phyloP scores from a whole-genome alignment of 1,284 basidiomycete species.

The Cutaneotrichosporon cutaneum region DNA sequence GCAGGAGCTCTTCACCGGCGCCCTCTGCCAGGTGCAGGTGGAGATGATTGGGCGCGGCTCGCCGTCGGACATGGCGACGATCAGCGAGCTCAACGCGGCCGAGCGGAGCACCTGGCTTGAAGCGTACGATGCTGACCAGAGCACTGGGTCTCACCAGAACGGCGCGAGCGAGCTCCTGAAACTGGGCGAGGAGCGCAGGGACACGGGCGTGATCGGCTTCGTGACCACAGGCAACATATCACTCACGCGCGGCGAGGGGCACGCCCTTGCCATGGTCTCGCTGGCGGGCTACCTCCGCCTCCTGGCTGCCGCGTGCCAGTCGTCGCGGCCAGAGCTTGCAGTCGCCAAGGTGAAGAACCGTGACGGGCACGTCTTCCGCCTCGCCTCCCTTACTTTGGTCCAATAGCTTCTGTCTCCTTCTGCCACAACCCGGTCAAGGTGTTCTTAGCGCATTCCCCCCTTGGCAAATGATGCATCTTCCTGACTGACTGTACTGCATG shows the following conservation, averaged over 20 bases:
- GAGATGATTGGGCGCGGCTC: conserved; percentile 65
- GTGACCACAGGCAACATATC: conserved; percentile 77
- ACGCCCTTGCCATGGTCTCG: conserved; percentile 69
- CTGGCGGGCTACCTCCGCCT: conserved; percentile 59
- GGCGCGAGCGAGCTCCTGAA: conserved; percentile 32
- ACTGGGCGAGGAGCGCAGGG: conserved; percentile 56
- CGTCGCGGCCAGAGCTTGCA: conserved; percentile 14
- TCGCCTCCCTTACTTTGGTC: conserved; percentile 40
- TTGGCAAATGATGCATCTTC: no score
- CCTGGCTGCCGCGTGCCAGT: conserved; percentile 56
- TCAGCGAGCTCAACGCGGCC: conserved; percentile 63
- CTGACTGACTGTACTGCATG: no score
- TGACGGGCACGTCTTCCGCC: conserved; percentile 53
- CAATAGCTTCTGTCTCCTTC: no score
- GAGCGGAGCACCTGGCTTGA: conserved; percentile 57
- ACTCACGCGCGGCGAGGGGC: conserved; percentile 68
- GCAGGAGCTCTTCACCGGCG: conserved; percentile 59
- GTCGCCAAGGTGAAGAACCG: conserved; percentile 56
- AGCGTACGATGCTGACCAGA: conserved; percentile 25
- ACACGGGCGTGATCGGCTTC: conserved; percentile 64
- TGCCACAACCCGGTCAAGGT: no score
- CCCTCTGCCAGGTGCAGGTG: conserved; percentile 65
- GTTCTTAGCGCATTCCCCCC: no score
- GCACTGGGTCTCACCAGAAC: not conserved
- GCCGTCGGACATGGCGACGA: conserved; percentile 68